Base-by-base conservation (phyloP, 2,329 filamentous ascomycete genomes). In the Epichloe elymi region DNA sequence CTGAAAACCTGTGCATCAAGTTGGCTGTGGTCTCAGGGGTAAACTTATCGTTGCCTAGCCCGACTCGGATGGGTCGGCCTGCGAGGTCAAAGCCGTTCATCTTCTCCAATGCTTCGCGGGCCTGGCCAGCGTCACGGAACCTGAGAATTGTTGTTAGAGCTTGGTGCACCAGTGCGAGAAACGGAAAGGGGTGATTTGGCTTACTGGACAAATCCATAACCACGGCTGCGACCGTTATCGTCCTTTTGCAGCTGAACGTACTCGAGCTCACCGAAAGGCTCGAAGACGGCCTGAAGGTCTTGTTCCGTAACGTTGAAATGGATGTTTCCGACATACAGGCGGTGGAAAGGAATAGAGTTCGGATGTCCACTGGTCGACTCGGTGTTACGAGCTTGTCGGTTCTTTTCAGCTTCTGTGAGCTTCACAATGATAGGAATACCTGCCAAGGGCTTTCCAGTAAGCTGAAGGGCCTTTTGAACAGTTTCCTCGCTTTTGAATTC, bases 81-180 rank as follows among this genome's bases (percentile, higher is more conserved):
- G 93, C 93, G 60, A 98, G 83, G 71, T 97, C 93, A 73, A 97
- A 98, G 57, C 91, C 90, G 71, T 98, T 98, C 91, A 98, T 96
- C 72, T 96, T 95, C 69, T 96, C 89, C 57, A 98, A 76, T 55
- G 93, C 94, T 68, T 95, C 88, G 65, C 91, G 88, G 64, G 93
- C 93, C 69, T 96, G 83, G 57, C 82, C 81, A 53, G 91, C 89
- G 64, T 97, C 87, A 63, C 85, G 84, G 70, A 94, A 96, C 65
- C 89, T 95, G 55, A 15, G 0, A 0, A 41, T 12, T 10, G 6
- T 35, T 26, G 48, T 36, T 37, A 40, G 14, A 26, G 3, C 35
- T 23, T 36, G 10, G 15, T 15, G 8, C 20, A 19, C 3, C 19
- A 33, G 12, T 20, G 46, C 14, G 20, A 36, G 11, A 39, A 39